Base-by-base conservation (phyloP, 2,329 filamentous ascomycete genomes). In the Grosmannia huntii region DNA sequence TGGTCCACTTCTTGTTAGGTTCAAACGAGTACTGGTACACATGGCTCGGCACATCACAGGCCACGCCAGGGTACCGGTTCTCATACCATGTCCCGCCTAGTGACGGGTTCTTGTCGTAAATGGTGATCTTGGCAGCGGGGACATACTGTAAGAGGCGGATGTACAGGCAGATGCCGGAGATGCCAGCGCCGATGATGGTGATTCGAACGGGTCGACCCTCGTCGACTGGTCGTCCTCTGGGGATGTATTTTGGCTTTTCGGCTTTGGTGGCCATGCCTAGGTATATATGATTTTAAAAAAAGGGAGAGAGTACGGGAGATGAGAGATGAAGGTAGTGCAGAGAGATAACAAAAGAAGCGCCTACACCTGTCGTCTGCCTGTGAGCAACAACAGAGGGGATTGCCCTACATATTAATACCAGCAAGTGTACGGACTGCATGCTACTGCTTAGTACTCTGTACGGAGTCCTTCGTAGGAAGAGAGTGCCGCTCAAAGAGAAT, bases 21-120 rank as follows among this genome's bases (percentile, higher is more conserved):
- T 76, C 74, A 75, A 78, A 84, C 2, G 79, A 78, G 64, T 81
- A 84, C 64, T 82, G 81, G 64, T 84, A 85, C 65, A 79, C 81
- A 67, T 83, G 80, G 64, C 73, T 76, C 12, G 78, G 78, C 33
- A 81, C 73, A 64, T 81, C 80, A 65, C 78, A 82, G 56, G 71
- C 71, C 62, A 78, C 81, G 10, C 79, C 79, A 0, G 80, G 80
- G 61, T 83, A 83, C n/a, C 73, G 70, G 64, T 82, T 82, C 65
- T 82, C 80, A 60, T 74, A 74, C 80, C 80, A 83, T 0, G 80
- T 83, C 4, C 80, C 80, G 16, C 78, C 79, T 12, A 81, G 69
- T 12, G 75, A 73, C 12, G 68, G 66, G 60, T 82, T 82, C 69
- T 81, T 82, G 62, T 82, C 79, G 64, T 80, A 82, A 49, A 81